Conservation (phyloP, 176 grass and related monocot genomes). For the Canna indica region DNA sequence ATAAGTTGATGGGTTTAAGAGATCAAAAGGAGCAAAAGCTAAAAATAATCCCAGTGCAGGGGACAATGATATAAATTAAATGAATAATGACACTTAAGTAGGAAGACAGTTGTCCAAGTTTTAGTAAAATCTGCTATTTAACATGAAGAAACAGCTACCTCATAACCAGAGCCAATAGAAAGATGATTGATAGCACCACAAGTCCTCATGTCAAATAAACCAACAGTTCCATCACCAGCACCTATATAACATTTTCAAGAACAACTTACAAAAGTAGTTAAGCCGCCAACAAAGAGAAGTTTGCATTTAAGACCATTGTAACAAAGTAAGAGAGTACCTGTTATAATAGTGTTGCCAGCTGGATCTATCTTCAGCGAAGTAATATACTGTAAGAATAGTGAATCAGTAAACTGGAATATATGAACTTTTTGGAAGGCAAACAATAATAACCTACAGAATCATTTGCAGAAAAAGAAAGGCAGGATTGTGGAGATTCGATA, state of each 20-base stretch:
- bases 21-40: background rate
- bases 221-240: slow-evolving; percentile 89
- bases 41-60: background rate
- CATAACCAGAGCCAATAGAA: slow-evolving; percentile 64
- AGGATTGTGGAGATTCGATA: slow-evolving; percentile 72
- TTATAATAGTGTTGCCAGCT: slow-evolving; percentile 72
- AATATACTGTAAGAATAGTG: slow-evolving; percentile 57
- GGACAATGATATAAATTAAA: background rate
- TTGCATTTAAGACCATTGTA: slow-evolving; percentile 3
- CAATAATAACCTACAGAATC: slow-evolving; percentile 72
- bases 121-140: slow-evolving; percentile 4
- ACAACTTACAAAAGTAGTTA: background rate
- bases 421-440: slow-evolving; percentile 18
- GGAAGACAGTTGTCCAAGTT: background rate
- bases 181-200: slow-evolving; percentile 87
- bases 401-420: slow-evolving; percentile 26
- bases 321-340: slow-evolving; percentile 38
- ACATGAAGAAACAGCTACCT: slow-evolving; percentile 36
- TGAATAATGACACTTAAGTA: background rate
- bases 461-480: slow-evolving; percentile 67
- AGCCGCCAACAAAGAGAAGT: background rate
- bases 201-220: slow-evolving; percentile 85
- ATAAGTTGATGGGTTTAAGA: background rate
- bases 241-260: slow-evolving; percentile 34
- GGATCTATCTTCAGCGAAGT: slow-evolving; percentile 81